Evolutionary conservation across 495 filamentous ascomycete species (phyloP), one percentile per base, ranked within the genome.

Genomic region (Platismatia glauca): DNA sequence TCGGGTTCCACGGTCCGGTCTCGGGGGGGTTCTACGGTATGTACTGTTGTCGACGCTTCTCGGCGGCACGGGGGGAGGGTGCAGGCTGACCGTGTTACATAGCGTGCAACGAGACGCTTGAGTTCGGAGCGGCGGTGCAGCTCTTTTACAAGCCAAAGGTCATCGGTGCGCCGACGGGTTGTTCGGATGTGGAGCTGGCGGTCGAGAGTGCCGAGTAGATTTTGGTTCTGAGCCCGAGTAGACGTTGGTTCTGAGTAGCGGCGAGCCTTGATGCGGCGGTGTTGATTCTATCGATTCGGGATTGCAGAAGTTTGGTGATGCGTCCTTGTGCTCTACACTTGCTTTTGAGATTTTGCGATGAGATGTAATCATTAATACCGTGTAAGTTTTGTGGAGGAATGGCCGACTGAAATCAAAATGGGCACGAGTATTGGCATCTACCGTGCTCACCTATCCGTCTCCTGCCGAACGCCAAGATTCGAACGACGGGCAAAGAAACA

Each of bases 11-110:
- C 34, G 57, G 57, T 50, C 64, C 60, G n/a, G 20, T 55, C 35
- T 59, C 41, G 13, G 60, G 64, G 6, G 60, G 64, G 12, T 66
- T 66, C 29, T 66, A 63, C 35, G 64, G 64, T 66, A 34, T 55
- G 60, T 64, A 22, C n/a, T n/a, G n/a, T n/a, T n/a, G n/a, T n/a
- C n/a, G 7, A 44, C 33, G 5, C 11, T 20, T 0, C 16, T 3
- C 24, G 16, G 7, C 3, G 22, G 39, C 2, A 34, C n/a, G 15
- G 13, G 33, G 5, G 16, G 34, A 57, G 20, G 11, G 12, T 20
- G 18, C 7, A 24, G n/a, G 33, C n/a, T 53, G 38, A 31, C 22
- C 24, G 20, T 43, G n/a, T n/a, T n/a, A n/a, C n/a, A n/a, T 57
- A 66, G 64, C 64, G 15, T 66, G 64, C 38, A 66, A 63, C 55